A percentile compares a stretch with the other conserved stretches of the same genome.
Evolutionary conservation across 768 basidiomycete genomes (phyloP).

Genomic region (Panaeolus papilionaceus): DNA sequence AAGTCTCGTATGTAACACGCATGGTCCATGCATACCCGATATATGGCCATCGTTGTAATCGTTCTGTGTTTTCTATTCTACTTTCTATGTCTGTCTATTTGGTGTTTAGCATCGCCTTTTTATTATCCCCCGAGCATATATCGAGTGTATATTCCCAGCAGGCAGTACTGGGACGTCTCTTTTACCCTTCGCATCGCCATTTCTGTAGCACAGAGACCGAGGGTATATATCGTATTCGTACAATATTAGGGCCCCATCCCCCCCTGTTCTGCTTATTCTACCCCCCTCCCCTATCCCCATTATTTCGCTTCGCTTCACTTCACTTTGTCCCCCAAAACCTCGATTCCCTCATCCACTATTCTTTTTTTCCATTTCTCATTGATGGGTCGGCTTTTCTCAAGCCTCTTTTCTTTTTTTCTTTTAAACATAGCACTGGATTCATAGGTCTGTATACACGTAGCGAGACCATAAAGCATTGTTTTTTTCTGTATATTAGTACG

Average conservation of each 20-base stretch:
- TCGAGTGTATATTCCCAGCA: not conserved
- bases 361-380: not conserved
- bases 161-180: not conserved
- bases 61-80: not conserved
- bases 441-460: constrained; percentile 29
- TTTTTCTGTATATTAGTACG: constrained; percentile 14
- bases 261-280: not conserved
- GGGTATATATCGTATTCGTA: not conserved
- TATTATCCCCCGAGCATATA: not conserved
- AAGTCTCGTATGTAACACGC: not conserved
- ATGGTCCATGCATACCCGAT: not conserved
- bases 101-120: not conserved
- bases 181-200: not conserved
- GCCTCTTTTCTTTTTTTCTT: not conserved
- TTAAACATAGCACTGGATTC: constrained; percentile 15
- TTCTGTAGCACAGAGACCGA: not conserved
- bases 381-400: constrained; percentile 11
- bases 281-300: not conserved
- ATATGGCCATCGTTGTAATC: not conserved
- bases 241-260: not conserved
- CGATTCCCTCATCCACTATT: not conserved
- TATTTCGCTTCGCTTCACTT: not conserved
- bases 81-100: not conserved
- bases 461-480: constrained; percentile 23
- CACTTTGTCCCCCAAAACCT: not conserved